Evolutionary conservation across 164 flowering plant genomes (phyloP), one percentile per base, ranked within the genome.

Genomic region (Echeveria elegans): DNA sequence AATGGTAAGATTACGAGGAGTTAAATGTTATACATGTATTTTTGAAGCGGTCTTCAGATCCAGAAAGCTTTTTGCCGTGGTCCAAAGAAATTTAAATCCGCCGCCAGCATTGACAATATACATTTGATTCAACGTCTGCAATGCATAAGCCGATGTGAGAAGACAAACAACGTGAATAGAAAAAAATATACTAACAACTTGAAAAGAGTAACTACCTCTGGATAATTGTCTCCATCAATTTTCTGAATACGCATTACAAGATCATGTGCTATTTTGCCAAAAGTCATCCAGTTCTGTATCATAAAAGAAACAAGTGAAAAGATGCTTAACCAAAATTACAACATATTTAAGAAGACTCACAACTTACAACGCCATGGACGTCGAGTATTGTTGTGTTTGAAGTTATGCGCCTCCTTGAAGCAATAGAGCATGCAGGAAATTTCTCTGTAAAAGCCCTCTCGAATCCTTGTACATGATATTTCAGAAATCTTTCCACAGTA

Each of bases 101-200:
- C 62, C 70, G 31, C 98, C 97, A 76, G 98, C 93, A 79, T 92
- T 92, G 41, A 92, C 88, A 56, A 92, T 90, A 77, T 69, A 88
- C 96, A 92, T 90, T 68, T 85, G 91, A 79, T 86, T 81, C 65
- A 92, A 76, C 66, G 95, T 92, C 98, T 92, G 88, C 63, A 79
- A 16, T 74, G 34, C 62, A 71, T 58, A 36, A 68, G 24, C 48
- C 15, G 15, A 53, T 59, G 16, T 66, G 48, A 21, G 12, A 70
- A 24, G 1, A 23, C 38, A 66, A 24, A 24, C 37, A 30, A 14
- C 47, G 14, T 40, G 0, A 21, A 32, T 12, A 41, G 15, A 16
- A 16, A 19, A 63, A 63, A 15, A 14, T 36, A 1, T 16, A 24
- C 24, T 66, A 18, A 28, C 14, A 19, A 28, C 18, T 48, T 19